phyloP scores from a whole-genome alignment of 2,329 filamentous ascomycete genomes.

The Fusarium nelsonii region DNA sequence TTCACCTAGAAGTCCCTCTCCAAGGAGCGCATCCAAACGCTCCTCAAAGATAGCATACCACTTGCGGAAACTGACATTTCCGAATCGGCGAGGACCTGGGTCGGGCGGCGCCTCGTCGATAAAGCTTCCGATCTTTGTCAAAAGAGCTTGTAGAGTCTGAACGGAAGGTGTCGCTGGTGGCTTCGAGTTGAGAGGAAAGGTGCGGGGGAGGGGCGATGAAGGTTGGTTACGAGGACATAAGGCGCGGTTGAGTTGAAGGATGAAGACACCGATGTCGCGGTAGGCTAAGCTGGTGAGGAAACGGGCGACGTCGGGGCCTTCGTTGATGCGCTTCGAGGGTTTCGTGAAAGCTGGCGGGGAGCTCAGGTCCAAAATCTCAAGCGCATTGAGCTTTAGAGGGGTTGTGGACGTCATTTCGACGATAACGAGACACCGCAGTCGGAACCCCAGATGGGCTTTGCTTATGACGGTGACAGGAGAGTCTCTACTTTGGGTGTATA shows the following conservation, averaged over 20 bases:
- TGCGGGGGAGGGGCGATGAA: constrained; percentile 49
- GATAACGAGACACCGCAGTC: background rate
- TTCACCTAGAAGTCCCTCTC: constrained; percentile 48
- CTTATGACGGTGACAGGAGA: background rate
- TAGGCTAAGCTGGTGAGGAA: constrained; percentile 89
- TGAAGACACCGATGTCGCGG: constrained; percentile 85
- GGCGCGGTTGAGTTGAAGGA: constrained; percentile 89
- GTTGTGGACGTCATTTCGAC: constrained; percentile 42
- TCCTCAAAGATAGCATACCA: constrained; percentile 81
- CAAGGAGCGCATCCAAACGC: constrained; percentile 59
- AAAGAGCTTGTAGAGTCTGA: constrained; percentile 72
- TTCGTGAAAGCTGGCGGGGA: constrained; percentile 67
- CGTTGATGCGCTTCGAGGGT: constrained; percentile 86
- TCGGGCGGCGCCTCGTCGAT: constrained; percentile 86
- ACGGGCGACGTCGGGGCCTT: constrained; percentile 81
- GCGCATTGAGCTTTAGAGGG: constrained; percentile 47
- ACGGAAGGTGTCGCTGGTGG: constrained; percentile 66
- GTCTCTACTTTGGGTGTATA: background rate
- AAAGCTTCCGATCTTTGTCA: constrained; percentile 73
- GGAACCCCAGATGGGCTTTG: too few relatives aligned
- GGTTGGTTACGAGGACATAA: constrained; percentile 77
- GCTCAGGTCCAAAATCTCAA: constrained; percentile 63
- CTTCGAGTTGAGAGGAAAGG: constrained; percentile 59
- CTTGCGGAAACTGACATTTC: constrained; percentile 88
- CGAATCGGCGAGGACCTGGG: constrained; percentile 87